A percentile compares a stretch with the other conserved stretches of the same genome.
phyloP scores from a whole-genome alignment of 768 basidiomycete species.

The Tricholoma sp. region DNA sequence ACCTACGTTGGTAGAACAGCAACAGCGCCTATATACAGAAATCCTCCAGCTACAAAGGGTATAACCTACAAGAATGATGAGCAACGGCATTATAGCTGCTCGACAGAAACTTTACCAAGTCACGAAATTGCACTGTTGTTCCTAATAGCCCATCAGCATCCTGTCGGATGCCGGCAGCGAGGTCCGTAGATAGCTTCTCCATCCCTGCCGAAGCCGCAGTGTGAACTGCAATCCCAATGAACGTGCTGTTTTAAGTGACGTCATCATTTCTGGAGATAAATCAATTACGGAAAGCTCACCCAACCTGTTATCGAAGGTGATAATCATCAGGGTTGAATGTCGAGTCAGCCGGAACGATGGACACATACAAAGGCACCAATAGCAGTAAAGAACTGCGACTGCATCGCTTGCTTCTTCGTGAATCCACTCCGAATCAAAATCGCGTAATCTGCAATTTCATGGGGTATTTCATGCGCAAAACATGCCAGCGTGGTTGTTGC shows the following conservation, averaged over 20 bases:
- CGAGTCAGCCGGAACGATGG: slow-evolving; percentile 13
- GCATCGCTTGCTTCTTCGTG: slow-evolving; percentile 89
- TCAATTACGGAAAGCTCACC: slow-evolving; percentile 21
- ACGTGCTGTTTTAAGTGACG: slow-evolving; percentile 49
- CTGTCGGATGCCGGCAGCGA: slow-evolving; percentile 75
- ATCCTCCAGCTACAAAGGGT: slow-evolving; percentile 87
- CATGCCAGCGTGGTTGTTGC: slow-evolving; percentile 94
- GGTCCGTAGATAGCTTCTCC: slow-evolving; percentile 42
- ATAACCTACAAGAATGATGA: slow-evolving; percentile 54
- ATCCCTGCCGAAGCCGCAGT: slow-evolving; percentile 56
- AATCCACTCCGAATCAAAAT: slow-evolving; percentile 88
- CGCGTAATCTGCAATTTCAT: slow-evolving; percentile 97
- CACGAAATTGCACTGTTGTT: slow-evolving; percentile 72
- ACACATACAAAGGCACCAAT: slow-evolving; percentile 84
- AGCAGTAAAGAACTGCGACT: slow-evolving; percentile 88
- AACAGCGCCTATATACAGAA: slow-evolving; percentile 91
- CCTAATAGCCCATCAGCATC: slow-evolving; percentile 75
- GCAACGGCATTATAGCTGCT: not conserved
- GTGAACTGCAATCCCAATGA: slow-evolving; percentile 85
- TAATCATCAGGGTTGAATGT: slow-evolving; percentile 6
- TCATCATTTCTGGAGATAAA: slow-evolving; percentile 9
- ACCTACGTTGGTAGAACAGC: slow-evolving; percentile 87
- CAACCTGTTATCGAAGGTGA: slow-evolving; percentile 30
- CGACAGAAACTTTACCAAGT: slow-evolving; percentile 45
- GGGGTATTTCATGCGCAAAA: slow-evolving; percentile 93